Conservation (phyloP, 2,329 filamentous ascomycete genomes). For the Pestalotiopsis sp. region DNA sequence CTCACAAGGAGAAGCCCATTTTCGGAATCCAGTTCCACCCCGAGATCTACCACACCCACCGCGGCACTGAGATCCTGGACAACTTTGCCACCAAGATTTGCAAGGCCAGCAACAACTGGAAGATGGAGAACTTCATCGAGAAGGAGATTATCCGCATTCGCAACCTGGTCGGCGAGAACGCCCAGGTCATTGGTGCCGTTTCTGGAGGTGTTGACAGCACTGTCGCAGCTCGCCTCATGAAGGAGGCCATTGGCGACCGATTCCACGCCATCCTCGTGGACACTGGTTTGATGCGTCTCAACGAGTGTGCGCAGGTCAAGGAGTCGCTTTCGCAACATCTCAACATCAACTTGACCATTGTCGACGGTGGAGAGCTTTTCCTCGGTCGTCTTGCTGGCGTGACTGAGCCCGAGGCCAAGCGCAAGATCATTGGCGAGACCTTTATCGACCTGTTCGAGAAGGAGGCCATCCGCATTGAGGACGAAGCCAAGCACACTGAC, state of each 20-base stretch:
- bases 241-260: constrained; percentile 79
- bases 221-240: constrained; percentile 84
- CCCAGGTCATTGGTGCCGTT: constrained; percentile 78
- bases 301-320: constrained; percentile 83
- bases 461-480: constrained; percentile 71
- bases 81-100: constrained; percentile 90
- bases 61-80: constrained; percentile 69
- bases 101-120: constrained; percentile 75
- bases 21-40: constrained; percentile 91
- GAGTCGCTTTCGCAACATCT: constrained; percentile 76
- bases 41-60: constrained; percentile 67
- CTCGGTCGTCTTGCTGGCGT: constrained; percentile 76
- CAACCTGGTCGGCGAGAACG: constrained; percentile 76
- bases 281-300: constrained; percentile 78
- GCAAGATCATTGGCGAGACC: constrained; percentile 81
- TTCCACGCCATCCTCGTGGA: constrained; percentile 87
- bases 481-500: constrained; percentile 65
- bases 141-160: constrained; percentile 82
- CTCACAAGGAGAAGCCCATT: constrained; percentile 68
- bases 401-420: constrained; percentile 79
- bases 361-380: constrained; percentile 79
- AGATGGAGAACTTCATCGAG: constrained; percentile 80
- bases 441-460: constrained; percentile 83
- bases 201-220: constrained; percentile 88
- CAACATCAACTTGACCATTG: constrained; percentile 86